Base-by-base conservation (phyloP, 352 stramenopile genomes). In the Pythium periplocum region DNA sequence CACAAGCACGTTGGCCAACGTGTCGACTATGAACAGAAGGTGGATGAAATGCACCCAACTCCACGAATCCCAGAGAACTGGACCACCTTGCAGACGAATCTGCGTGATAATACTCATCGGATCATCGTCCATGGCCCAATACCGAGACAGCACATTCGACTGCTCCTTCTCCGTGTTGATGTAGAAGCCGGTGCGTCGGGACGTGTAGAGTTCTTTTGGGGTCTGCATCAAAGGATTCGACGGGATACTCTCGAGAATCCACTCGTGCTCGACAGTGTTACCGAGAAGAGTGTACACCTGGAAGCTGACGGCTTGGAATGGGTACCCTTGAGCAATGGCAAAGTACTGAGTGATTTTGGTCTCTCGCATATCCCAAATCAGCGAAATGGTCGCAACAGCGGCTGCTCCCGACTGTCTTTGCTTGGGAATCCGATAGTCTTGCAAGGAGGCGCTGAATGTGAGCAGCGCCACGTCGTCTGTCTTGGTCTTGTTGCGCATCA, bases 31-130 rank as follows among this genome's bases (percentile, higher is more conserved):
- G 38, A 83, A 83, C 26, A 73, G 17, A 3, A 74, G 36, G 45
- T 86, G 73, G 31, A 86, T 66, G 0, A 59, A 59, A 36, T 86
- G 75, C 11, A 71, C 62, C 75, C 73, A 86, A 0, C 68, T 59
- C 75, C 75, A 86, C 7, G 70, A 67, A 44, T 81, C 65, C 7
- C 55, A 63, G 1, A 80, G 40, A 1, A 78, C 51, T 4, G 64
- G 42, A 30, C 53, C 40, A 1, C 66, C 64, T 17, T 66, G 34
- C 64, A 64, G 78, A 7, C 51, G 8, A 55, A 58, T 71, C 7
- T 45, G n/a, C 0, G 42, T 45, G 10, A 81, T 43, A 5, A 64
- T 48, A 0, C 37, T 34, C 5, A 57, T 4, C 1, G 68, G 65
- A 32, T 65, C 52, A 2, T 51, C 33, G 2, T 66, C 53, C 7